Base-by-base conservation (phyloP, 495 filamentous ascomycete genomes). In the Chaetomium tenue region DNA sequence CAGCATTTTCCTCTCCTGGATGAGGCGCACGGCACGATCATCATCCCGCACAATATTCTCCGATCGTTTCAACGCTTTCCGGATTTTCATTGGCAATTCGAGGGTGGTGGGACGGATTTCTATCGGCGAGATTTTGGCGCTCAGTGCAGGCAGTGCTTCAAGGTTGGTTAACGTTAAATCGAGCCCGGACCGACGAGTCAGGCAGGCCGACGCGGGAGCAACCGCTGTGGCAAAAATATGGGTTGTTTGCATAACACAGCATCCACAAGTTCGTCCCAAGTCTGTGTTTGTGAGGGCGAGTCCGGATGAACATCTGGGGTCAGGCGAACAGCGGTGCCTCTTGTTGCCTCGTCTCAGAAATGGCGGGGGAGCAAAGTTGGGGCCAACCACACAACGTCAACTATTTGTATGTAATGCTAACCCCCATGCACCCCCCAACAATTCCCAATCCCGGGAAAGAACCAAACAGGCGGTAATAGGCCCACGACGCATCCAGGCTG, bases 221-320 rank as follows among this genome's bases (percentile, higher is more conserved):
- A 9, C 51, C 51, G 51, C 16, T 58, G 22, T 44, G 40, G 11
- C 47, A 13, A 42, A 30, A 26, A 33, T 47, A 13, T 3, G 20
- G 5, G 28, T 48, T n/a, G 5, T 46, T 48, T n/a, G 58, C 58
- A 61, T 51, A 25, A 42, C 47, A 15, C 13, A 18, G 46, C 58
- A 23, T 61, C 58, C 58, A 61, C 58, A 13, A 5, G 58, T 60
- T 60, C 58, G 20, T 52, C 47, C 22, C n/a, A 30, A 58, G 37
- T 37, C 15, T 15, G 40, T 11, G 0, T 18, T 18, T 22, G 25
- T 3, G 16, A 18, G 0, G n/a, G 39, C 5, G 6, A 48, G 6
- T 46, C 18, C 3, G 46, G 46, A 50, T 5, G 46, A 52, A 60
- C 28, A 33, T 40, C 58, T 60, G 58, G 44, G 30, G 58, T 13